Conservation (phyloP, 345 rosid species). For the Pelargonium nanum region DNA sequence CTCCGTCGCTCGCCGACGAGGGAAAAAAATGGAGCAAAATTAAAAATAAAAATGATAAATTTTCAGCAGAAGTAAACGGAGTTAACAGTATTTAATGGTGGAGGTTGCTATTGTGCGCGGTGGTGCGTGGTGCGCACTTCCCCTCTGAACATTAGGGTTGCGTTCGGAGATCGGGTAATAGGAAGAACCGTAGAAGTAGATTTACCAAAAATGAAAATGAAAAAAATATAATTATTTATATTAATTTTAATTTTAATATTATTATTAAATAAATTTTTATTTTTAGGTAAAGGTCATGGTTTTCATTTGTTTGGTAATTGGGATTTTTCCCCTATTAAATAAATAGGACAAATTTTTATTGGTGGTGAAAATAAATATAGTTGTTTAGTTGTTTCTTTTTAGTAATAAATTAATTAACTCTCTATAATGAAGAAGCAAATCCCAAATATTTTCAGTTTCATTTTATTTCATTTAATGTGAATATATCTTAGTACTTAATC, state of each 20-base stretch:
- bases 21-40: neutral
- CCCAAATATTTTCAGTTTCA: no score
- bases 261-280: neutral
- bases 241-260: neutral
- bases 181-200: constrained; percentile 1
- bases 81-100: neutral
- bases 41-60: no score
- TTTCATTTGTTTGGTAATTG: neutral
- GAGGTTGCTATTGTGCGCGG: neutral
- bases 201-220: neutral
- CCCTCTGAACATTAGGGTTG: constrained; percentile 8
- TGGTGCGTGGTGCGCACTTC: constrained; percentile 22
- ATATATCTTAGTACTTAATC: no score
- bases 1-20: neutral
- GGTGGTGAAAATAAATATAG: no score
- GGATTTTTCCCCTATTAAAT: no score
- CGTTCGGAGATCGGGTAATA: constrained; percentile 14
- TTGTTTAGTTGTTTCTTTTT: no score
- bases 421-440: no score
- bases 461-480: no score
- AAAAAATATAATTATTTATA: no score
- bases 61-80: constrained; percentile 6
- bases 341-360: no score
- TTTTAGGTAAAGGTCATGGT: neutral
- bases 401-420: no score